phyloP scores from a whole-genome alignment of 805 yeast genomes.

The Candida wancherniae region DNA sequence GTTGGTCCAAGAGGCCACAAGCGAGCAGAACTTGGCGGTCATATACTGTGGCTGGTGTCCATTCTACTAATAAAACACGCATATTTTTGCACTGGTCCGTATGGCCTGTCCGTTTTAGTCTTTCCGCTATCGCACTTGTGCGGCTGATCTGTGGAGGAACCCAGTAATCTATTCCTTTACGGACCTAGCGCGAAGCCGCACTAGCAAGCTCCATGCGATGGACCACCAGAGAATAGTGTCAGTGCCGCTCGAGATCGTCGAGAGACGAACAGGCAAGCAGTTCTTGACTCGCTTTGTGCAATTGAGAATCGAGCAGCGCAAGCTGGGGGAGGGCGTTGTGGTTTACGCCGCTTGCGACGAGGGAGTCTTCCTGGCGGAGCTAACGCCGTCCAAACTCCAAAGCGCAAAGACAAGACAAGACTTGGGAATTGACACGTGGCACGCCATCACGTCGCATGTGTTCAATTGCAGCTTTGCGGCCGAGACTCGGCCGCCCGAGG shows the following conservation, averaged over 20 bases:
- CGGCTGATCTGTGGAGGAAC: no score
- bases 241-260: conserved; percentile 7
- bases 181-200: no score
- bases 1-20: conserved; percentile 71
- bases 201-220: no score
- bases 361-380: conserved; percentile 12
- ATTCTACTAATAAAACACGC: conserved; percentile 51
- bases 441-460: conserved; percentile 12
- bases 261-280: conserved; percentile 2
- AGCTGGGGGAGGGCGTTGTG: neutral
- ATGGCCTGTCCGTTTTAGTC: no score
- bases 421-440: conserved; percentile 18
- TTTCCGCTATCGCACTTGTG: no score
- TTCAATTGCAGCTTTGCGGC: conserved; percentile 11
- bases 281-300: conserved; percentile 11
- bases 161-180: no score
- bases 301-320: conserved; percentile 2
- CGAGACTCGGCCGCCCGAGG: conserved; percentile 4
- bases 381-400: conserved; percentile 6
- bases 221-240: conserved; percentile 6
- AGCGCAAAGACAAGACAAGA: conserved; percentile 8
- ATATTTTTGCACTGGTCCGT: no score
- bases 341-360: conserved; percentile 17
- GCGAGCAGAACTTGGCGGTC: conserved; percentile 59
- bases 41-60: conserved; percentile 87